phyloP scores from a whole-genome alignment of 371 early-diverging fungal genomes.

The Aphelidium insulamus region DNA sequence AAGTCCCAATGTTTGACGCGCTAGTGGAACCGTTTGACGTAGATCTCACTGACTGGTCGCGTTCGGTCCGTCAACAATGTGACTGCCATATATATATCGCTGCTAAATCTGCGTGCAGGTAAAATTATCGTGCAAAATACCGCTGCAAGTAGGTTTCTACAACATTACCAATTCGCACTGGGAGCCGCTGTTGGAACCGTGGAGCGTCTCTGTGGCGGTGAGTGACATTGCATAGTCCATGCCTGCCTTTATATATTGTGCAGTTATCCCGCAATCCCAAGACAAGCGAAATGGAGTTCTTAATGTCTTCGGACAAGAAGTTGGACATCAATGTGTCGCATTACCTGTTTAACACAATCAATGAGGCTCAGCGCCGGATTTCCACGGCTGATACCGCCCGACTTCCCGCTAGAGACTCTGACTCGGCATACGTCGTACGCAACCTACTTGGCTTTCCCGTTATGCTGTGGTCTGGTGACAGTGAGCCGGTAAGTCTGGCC shows the following conservation, averaged over 20 bases:
- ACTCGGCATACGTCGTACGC: conserved; percentile 48
- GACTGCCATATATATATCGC: neutral
- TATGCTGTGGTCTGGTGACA: no score
- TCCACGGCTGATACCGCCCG: no score
- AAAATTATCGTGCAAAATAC: conserved; percentile 44
- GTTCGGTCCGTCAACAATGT: conserved; percentile 14
- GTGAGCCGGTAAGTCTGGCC: no score
- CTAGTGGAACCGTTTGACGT: conserved; percentile 49
- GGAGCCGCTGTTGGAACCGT: conserved; percentile 91
- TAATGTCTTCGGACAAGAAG: conserved; percentile 43
- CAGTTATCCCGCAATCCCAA: conserved; percentile 1
- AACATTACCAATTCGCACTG: conserved; percentile 91
- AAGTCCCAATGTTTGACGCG: conserved; percentile 73
- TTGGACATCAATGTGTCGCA: conserved; percentile 73
- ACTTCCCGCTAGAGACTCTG: no score
- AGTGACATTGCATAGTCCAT: conserved; percentile 26
- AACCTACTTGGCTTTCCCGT: no score
- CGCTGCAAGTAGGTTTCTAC: conserved; percentile 63
- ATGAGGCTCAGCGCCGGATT: conserved; percentile 9
- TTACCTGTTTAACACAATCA: conserved; percentile 2
- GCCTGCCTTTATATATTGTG: conserved; percentile 7
- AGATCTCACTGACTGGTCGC: conserved; percentile 68
- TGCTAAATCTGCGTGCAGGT: neutral
- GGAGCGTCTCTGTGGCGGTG: conserved; percentile 22
- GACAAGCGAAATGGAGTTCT: conserved; percentile 15